Percentiles rank a stretch among this genome's conserved stretches.
Conservation (phyloP, 1,139 yeast species). For the Pichia norvegensis region DNA sequence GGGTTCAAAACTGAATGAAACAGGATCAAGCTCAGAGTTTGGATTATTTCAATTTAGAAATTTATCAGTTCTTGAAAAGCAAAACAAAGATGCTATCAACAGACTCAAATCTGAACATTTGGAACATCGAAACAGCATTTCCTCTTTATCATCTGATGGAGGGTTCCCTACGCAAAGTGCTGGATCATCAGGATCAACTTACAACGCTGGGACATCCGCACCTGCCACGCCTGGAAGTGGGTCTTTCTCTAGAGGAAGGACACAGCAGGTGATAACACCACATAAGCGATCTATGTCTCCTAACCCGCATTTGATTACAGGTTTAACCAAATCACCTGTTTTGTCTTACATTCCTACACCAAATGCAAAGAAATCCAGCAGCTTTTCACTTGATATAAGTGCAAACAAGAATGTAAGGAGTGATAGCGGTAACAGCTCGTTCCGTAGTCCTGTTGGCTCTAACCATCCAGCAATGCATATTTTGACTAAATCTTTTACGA, state of each 20-base stretch:
- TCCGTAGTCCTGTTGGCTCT: background rate
- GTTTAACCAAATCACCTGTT: conserved; percentile 7
- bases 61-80: conserved; percentile 82
- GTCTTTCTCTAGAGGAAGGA: conserved; percentile 9
- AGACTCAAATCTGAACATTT: conserved; percentile 77
- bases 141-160: conserved; percentile 26
- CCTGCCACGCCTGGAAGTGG: conserved; percentile 15
- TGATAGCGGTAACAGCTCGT: background rate
- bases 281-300: conserved; percentile 11
- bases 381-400: background rate
- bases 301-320: conserved; percentile 9
- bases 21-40: conserved; percentile 58
- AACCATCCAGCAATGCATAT: conserved; percentile 20
- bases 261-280: conserved; percentile 7
- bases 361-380: background rate
- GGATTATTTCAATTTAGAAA: conserved; percentile 91
- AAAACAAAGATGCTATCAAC: conserved; percentile 87
- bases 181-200: conserved; percentile 13
- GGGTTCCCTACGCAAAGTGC: conserved; percentile 15
- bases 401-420: background rate
- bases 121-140: conserved; percentile 35
- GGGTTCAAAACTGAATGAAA: conserved; percentile 62
- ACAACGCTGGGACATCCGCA: conserved; percentile 1
- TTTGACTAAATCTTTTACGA: conserved; percentile 25
- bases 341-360: conserved; percentile 11